Base-by-base conservation (phyloP, 495 filamentous ascomycete genomes). In the Penicillium cosmopolitanum region DNA sequence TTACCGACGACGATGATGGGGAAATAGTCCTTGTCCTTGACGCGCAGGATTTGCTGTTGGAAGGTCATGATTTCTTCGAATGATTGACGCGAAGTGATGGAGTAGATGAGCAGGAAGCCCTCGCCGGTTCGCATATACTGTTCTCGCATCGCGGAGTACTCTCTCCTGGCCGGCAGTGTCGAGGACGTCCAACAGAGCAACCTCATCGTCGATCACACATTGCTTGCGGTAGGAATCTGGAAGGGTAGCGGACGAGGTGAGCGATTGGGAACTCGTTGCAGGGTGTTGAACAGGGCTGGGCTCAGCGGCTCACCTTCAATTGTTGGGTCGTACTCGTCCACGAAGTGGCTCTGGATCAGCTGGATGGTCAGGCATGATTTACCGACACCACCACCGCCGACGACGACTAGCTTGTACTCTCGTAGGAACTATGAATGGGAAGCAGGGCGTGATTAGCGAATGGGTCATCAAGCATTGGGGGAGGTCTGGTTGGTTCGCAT, bases 121-220 rank as follows among this genome's bases (percentile, higher is more conserved):
- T 98, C 95, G 69, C 95, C 95, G 36, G 96, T 98, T 66, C 95
- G 89, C 95, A 98, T 98, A 83, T 98, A 98, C 80, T 98, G 95
- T 80, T 98, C 95, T 62, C 95, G 87, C 95, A 98, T 98, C 53
- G 95, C 95, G 38, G 93, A 96, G 80, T 98, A 98, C 78, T 98
- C 95, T n/a, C 77, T 98, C 95, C 77, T 98, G 95, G 54, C 95
- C 95, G 54, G 95, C 95, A 50, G 95, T 98, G 74, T 98, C 95
- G 66, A 98, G 87, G 54, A 98, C 94, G 73, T 98, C 95, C 71
- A 98, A 88, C 54, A 97, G 85, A 44, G 95, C 96, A 62, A 97
- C 91, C 75, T 98, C 95, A 66, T 97, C 95, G 73, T 98, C 95
- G 74, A 98, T 96, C 55, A 96, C 87, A 73, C 96, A 98, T 84